A percentile compares a stretch with the other conserved stretches of the same genome.
Evolutionary conservation across 257 asterid species (phyloP).

Genomic region (Verbascum thapsus): DNA sequence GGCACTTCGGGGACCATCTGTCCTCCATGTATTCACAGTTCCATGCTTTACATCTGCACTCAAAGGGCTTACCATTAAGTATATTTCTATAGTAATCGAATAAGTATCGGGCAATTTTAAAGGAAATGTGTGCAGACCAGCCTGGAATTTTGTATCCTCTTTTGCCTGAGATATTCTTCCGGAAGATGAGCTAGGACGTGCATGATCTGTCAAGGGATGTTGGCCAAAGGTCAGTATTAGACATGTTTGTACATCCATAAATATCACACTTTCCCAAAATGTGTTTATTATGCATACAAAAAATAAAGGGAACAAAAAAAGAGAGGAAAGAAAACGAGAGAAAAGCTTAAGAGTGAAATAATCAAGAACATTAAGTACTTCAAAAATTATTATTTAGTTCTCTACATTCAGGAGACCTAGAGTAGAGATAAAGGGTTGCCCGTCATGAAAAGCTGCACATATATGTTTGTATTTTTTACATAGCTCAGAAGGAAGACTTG

Average conservation of each 20-base stretch:
- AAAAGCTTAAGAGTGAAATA: background rate
- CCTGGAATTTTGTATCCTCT: constrained; percentile 46
- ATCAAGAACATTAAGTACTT: background rate
- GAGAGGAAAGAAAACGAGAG: background rate
- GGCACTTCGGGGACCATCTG: constrained; percentile 50
- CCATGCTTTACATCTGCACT: constrained; percentile 58
- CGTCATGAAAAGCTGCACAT: constrained; percentile 13
- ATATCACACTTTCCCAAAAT: constrained; percentile 21
- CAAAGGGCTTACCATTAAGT: constrained; percentile 25
- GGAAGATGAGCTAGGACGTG: constrained; percentile 78
- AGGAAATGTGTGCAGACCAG: constrained; percentile 53
- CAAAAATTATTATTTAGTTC: background rate
- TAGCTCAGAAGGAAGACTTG: constrained; percentile 9
- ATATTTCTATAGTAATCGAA: constrained; percentile 10
- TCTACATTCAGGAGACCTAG: constrained; percentile 1
- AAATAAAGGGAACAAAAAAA: constrained; percentile 10
- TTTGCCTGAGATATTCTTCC: constrained; percentile 43
- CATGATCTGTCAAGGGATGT: constrained; percentile 48
- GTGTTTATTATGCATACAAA: constrained; percentile 6
- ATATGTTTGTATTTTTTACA: background rate
- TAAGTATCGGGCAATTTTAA: constrained; percentile 17
- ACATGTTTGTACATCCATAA: constrained; percentile 3
- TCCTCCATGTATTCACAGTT: constrained; percentile 57
- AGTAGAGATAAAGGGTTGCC: constrained; percentile 12
- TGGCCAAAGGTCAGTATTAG: constrained; percentile 30